Base-by-base conservation (phyloP, 2,329 filamentous ascomycete genomes). In the Hypoxylon rubiginosum region DNA sequence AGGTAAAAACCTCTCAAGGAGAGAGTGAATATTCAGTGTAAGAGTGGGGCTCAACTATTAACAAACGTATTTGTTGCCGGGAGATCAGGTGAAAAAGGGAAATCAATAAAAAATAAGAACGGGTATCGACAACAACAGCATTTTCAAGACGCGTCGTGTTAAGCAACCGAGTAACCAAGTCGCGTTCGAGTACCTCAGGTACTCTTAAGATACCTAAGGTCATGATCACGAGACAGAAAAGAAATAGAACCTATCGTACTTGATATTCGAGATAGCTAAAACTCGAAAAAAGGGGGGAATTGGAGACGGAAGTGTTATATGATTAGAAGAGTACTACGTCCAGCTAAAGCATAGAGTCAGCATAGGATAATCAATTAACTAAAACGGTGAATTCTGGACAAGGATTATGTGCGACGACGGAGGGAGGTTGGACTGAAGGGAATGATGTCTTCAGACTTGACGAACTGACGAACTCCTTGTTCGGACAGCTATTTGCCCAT, bases 401-500 rank as follows among this genome's bases (percentile, higher is more conserved):
- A 9, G 43, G 9, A 28, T 28, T 28, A 43, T 7, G 39, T 19
- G 39, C n/a, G n/a, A 7, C 6, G 39, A 43, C 15, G 19, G 21
- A 48, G 45, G 45, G 13, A 49, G 45, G 26, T n/a, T 36, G 49
- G 32, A 17, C 55, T 26, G 7, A 41, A 53, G 2, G 9, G 21
- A 51, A 21, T 19, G 2, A 51, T 13, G 28, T 28, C 5, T 17
- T 24, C 34, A 41, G 32, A 13, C 17, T 34, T 21, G 17, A 39
- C 5, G 34, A 58, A 55, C 13, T 21, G n/a, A n/a, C n/a, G n/a
- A n/a, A n/a, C n/a, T n/a, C 43, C 19, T 48, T 43, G 39, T 19
- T n/a, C n/a, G 17, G 10, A 49, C 6, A 49, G 24, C 13, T 2
- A 66, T 64, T 58, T 62, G 6, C 39, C n/a, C n/a, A 62, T 66